Evolutionary conservation across 2,329 filamentous ascomycete genomes (phyloP), one percentile per base, ranked within the genome.

Genomic region (Tolypocladium amazonense): DNA sequence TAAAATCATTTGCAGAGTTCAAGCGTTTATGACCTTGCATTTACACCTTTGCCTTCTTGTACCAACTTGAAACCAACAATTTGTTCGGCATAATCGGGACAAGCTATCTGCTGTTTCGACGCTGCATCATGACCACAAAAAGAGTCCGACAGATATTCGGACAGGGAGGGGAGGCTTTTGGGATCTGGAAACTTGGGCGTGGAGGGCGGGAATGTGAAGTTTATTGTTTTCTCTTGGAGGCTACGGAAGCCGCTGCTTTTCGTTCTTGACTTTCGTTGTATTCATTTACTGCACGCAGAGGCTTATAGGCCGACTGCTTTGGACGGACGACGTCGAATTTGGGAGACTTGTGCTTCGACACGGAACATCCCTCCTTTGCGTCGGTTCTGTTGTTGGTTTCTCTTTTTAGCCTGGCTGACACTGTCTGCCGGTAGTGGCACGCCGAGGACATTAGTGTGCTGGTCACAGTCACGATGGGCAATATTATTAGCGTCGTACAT

Each of bases 231-330:
- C 30, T 41, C 47, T 6, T 38, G 33, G 56, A 56, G 39, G 20
- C 37, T 56, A 23, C 27, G 15, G 18, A 33, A 53, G 18, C 18
- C 27, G 47, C 50, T n/a, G 20, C 30, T 35, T 35, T 30, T 35
- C 30, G 11, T 79, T 77, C 73, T 77, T 69, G 80, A 81, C 78
- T 70, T 73, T 79, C 77, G 76, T 82, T 80, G 76, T 79, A 79
- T 79, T 79, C 72, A 63, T 69, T 69, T 68, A 66, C 64, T 69
- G 70, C 68, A 66, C 71, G 67, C 69, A 69, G 69, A 65, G 71
- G 69, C 76, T 71, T 73, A 67, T 69, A 70, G 68, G 69, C 68
- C 64, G 71, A 68, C 67, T 65, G 67, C 63, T 52, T 61, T 61
- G 67, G 66, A 69, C 47, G 60, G 66, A 69, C 47, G 58, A 59